These are phyloP conservation scores for Aegle marmelos DNA, from an alignment of 345 rosid genomes.

Conservation along the genomic window DNA sequence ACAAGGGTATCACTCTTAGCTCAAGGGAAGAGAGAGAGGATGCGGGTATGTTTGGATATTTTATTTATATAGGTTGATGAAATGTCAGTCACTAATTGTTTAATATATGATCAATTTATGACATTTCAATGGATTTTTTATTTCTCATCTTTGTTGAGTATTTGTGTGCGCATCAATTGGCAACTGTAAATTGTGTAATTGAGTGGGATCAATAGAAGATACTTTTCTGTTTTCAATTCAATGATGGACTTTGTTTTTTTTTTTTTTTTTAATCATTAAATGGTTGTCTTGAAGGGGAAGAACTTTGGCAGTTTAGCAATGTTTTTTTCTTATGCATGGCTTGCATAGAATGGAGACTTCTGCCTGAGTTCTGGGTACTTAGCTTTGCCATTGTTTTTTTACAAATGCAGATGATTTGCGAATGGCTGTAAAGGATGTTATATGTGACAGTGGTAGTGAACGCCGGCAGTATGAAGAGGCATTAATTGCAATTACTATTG, in stretches of 20 bases:
- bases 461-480: conserved; percentile 71
- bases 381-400: background rate
- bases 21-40: conserved; percentile 66
- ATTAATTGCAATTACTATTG: conserved; percentile 71
- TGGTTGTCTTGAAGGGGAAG: background rate
- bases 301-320: background rate
- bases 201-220: background rate
- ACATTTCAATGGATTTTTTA: too few species aligned
- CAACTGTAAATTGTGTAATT: background rate
- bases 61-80: background rate
- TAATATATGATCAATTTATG: background rate
- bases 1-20: conserved; percentile 62
- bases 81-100: background rate
- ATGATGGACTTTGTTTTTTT: too few species aligned
- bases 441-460: conserved; percentile 63
- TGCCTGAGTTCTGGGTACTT: background rate
- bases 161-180: background rate
- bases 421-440: conserved; percentile 83
- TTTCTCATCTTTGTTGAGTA: too few species aligned
- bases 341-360: background rate
- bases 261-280: background rate
- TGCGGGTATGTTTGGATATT: conserved; percentile 47
- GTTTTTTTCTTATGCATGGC: background rate
- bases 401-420: conserved; percentile 62
- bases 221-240: background rate